Base-by-base conservation (phyloP, 345 rosid species). In the Cochlearia excelsa region DNA sequence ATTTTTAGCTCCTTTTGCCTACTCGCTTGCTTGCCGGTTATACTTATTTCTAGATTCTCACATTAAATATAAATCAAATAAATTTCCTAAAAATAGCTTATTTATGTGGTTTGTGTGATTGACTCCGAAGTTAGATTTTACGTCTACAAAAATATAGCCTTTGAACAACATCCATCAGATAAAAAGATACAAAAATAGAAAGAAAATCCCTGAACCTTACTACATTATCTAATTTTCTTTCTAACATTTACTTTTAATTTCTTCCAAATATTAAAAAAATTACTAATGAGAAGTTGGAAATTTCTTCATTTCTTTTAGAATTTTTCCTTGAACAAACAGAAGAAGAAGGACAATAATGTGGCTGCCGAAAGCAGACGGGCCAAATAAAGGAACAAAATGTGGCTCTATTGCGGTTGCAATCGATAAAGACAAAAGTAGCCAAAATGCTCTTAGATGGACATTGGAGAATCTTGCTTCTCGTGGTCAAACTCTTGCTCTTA, bases 341-440 rank as follows among this genome's bases (percentile, higher is more conserved):
- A 70, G 9, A 38, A 30, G 56, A 37, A n/a, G n/a, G 23, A 16
- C 23, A 16, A 16, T 16, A 71, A 77, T 78, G 81, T 78, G 81
- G 81, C 65, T 55, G 34, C 77, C 76, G 23, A 78, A 68, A 49
- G 38, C 55, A 43, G 59, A 65, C 16, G 30, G 26, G 39, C 8
- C 49, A 50, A 76, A 71, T 66, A 79, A 80, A 64, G 66, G 74
- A 37, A 52, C 61, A 26, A 68, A 67, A 47, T 70, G 72, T 37
- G 95, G 89, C 23, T 37, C 82, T 40, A 84, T 86, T 1, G 98
- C 93, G 0, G 81, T 92, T 9, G 98, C 95, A 4, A 74, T 89
- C 2, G 87, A 84, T 73, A 83, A 74, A 57, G 98, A 89, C 60
- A 92, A 89, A 76, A 80, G 77, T 1, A 92, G 98, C 74, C 94